These are phyloP conservation scores for Fusarium hostae DNA, from an alignment of 2,329 filamentous ascomycete genomes.

Conservation along the genomic window DNA sequence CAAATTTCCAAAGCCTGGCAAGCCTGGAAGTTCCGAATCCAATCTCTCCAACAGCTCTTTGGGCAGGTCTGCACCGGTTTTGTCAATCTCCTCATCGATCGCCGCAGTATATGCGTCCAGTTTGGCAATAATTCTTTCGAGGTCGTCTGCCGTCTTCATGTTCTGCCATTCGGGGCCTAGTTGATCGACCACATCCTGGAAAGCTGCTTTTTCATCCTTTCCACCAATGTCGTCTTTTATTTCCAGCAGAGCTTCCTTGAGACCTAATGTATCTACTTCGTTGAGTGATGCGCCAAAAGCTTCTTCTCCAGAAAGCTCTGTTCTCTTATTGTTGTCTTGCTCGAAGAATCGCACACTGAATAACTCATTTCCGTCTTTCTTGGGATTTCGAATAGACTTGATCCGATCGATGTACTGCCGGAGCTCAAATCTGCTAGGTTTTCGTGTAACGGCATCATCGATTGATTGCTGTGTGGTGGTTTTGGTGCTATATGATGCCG, in stretches of 20 bases:
- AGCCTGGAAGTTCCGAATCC: constrained; percentile 43
- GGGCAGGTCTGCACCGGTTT: constrained; percentile 47
- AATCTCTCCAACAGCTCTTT: constrained; percentile 49
- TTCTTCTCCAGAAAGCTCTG: constrained; percentile 53
- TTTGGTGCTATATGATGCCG: constrained; percentile 49
- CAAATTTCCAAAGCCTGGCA: constrained; percentile 42
- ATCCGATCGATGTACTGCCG: constrained; percentile 46
- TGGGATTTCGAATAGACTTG: constrained; percentile 38
- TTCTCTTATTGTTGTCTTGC: constrained; percentile 53
- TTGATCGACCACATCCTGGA: constrained; percentile 50
- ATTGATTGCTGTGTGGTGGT: constrained; percentile 27
- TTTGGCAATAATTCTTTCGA: constrained; percentile 50
- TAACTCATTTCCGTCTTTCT: constrained; percentile 26
- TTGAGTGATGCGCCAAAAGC: constrained; percentile 55
- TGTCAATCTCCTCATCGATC: constrained; percentile 51
- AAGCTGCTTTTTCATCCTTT: constrained; percentile 49
- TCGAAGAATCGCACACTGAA: constrained; percentile 61
- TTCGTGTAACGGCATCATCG: constrained; percentile 35
- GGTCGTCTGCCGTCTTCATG: constrained; percentile 48
- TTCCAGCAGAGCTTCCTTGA: constrained; percentile 51
- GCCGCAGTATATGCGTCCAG: constrained; percentile 51
- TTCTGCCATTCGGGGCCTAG: constrained; percentile 48
- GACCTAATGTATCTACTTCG: constrained; percentile 49
- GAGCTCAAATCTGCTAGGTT: constrained; percentile 44
- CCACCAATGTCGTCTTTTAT: constrained; percentile 53